Evolutionary conservation across 768 basidiomycete species (phyloP), one percentile per base, ranked within the genome.

Genomic region (Mycena polygramma): DNA sequence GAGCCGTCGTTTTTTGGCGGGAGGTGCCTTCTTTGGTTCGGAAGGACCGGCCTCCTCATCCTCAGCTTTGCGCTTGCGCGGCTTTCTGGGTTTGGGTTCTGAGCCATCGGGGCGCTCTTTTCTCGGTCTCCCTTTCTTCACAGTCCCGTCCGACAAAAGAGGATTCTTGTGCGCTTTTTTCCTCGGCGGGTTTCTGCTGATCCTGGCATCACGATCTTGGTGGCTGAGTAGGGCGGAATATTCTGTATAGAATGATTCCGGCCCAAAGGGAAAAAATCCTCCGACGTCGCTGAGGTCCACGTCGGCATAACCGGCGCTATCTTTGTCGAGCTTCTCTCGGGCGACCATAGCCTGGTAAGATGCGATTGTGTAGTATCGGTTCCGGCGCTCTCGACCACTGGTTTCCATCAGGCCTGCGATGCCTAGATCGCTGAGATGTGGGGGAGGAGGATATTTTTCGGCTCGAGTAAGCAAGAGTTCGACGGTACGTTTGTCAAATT

Each of bases 341-440:
- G 83, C 81, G 57, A 95, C 86, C 39, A 94, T 83, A 37, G 83
- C 78, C 37, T 83, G 86, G 79, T 94, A 97, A 37, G 90, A 88
- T 2, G 87, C 85, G 52, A 92, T 78, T 0, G 94, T 94, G 82
- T 90, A 96, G 77, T 95, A 95, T 71, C 95, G 87, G 77, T 95
- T 90, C 26, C 95, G 92, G 36, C 95, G 91, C 81, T 98, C 94
- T 43, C 95, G 90, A 7, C 94, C 94, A 71, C 87, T 85, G 0
- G 90, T 94, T 80, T 98, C 97, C 86, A 92, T 91, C 36, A 94
- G 79, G 45, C 90, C 88, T 24, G 87, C 86, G 58, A 94, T 87
- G 35, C 89, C 86, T 48, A 94, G 83, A 77, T 96, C 93, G 60
- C 83, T 83, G 17, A 96, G 86, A 78, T 95, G 94, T 7, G 87